Conservation (phyloP, 2,329 filamentous ascomycete species). For the Penicillium occitanis region DNA sequence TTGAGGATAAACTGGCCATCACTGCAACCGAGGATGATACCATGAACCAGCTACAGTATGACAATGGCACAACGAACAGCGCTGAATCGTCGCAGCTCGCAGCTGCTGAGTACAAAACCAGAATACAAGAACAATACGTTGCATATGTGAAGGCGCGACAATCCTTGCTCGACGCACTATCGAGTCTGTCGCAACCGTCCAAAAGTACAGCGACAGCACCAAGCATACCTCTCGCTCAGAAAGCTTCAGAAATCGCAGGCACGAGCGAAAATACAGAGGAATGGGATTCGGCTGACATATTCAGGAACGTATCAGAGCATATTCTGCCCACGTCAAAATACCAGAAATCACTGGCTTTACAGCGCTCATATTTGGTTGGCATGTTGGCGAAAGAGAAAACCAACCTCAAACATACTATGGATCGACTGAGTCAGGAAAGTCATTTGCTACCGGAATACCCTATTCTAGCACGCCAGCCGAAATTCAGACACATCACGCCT, state of each 20-base stretch:
- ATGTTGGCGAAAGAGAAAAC: slow-evolving; percentile 42
- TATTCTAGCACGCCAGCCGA: slow-evolving; percentile 36
- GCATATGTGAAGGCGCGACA: slow-evolving; percentile 39
- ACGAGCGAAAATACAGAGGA: slow-evolving; percentile 16
- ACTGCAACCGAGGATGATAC: slow-evolving; percentile 33
- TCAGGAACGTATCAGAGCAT: slow-evolving; percentile 35
- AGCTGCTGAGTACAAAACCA: slow-evolving; percentile 34
- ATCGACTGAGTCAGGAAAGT: slow-evolving; percentile 44
- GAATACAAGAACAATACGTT: slow-evolving; percentile 38
- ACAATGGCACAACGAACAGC: slow-evolving; percentile 33
- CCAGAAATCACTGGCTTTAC: slow-evolving; percentile 39
- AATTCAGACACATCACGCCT: slow-evolving; percentile 36
- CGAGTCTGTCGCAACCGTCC: slow-evolving; percentile 38
- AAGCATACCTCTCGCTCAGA: slow-evolving; percentile 14
- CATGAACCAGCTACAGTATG: slow-evolving; percentile 24
- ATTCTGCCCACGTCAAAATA: slow-evolving; percentile 38
- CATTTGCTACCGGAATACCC: slow-evolving; percentile 46
- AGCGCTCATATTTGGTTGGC: slow-evolving; percentile 40
- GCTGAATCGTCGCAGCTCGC: slow-evolving; percentile 30
- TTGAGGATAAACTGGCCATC: slow-evolving; percentile 49
- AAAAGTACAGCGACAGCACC: slow-evolving; percentile 24
- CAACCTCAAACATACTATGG: slow-evolving; percentile 37
- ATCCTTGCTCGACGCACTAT: slow-evolving; percentile 36
- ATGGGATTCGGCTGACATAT: slow-evolving; percentile 30
- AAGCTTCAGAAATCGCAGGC: slow-evolving; percentile 22